Conservation (phyloP, 2,329 filamentous ascomycete genomes). For the Xylariales sp. region DNA sequence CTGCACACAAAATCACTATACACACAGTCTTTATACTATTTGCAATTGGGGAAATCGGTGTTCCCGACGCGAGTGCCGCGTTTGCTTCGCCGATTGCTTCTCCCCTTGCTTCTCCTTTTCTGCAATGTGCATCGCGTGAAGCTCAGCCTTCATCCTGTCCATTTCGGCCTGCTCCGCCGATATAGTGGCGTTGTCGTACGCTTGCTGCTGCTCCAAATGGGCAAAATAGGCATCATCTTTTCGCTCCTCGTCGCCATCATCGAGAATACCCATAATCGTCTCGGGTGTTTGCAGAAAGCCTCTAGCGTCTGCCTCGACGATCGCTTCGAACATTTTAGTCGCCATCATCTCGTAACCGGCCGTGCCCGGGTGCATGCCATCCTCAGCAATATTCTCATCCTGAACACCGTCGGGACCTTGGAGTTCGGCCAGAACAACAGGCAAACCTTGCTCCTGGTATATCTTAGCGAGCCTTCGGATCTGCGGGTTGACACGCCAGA, state of each 20-base stretch:
- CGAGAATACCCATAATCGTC: conserved; percentile 46
- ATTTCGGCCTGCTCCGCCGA: conserved; percentile 45
- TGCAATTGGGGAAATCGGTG: conserved; percentile 39
- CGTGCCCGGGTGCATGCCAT: conserved; percentile 50
- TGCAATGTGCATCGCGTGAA: conserved; percentile 39
- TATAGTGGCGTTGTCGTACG: conserved; percentile 45
- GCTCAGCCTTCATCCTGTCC: conserved; percentile 47
- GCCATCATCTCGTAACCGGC: conserved; percentile 52
- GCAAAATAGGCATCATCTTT: conserved; percentile 44
- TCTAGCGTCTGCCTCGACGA: conserved; percentile 49
- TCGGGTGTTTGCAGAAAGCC: conserved; percentile 49
- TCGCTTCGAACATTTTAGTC: conserved; percentile 50
- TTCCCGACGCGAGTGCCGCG: conserved; percentile 29
- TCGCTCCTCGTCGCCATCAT: conserved; percentile 49
- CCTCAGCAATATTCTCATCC: conserved; percentile 46
- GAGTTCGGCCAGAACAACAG: conserved; percentile 50
- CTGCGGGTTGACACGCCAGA: conserved; percentile 49
- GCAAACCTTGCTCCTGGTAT: conserved; percentile 47
- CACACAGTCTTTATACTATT: conserved; percentile 30
- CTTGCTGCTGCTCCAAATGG: conserved; percentile 44
- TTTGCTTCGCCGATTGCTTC: conserved; percentile 33
- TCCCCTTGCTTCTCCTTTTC: conserved; percentile 34
- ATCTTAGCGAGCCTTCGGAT: conserved; percentile 49
- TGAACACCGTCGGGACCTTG: conserved; percentile 50
- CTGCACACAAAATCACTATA: conserved; percentile 27